phyloP scores from a whole-genome alignment of 1,284 basidiomycete genomes.

The Acaromyces ingoldii region DNA sequence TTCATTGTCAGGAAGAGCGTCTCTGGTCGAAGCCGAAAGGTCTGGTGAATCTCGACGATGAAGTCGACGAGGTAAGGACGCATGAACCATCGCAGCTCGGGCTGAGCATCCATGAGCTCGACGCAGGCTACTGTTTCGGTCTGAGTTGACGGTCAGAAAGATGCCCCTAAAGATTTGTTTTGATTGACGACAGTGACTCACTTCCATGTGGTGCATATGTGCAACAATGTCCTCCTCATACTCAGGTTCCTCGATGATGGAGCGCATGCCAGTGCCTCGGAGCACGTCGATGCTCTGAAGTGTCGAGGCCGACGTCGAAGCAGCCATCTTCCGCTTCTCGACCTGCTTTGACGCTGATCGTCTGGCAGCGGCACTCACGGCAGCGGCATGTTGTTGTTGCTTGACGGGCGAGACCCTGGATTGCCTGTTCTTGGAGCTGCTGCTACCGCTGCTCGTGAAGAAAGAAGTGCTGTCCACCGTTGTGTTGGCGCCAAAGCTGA shows the following conservation, averaged over 20 bases:
- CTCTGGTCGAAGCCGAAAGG: slow-evolving; percentile 80
- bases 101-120: slow-evolving; percentile 96
- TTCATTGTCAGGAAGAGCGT: slow-evolving; percentile 97
- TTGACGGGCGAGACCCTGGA: background rate
- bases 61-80: slow-evolving; percentile 98
- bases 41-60: slow-evolving; percentile 96
- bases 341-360: background rate
- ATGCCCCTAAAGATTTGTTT: slow-evolving; percentile 13
- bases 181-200: slow-evolving; percentile 56
- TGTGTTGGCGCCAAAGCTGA: background rate
- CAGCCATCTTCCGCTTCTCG: no score
- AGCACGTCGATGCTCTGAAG: background rate
- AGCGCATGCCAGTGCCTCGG: background rate
- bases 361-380: background rate
- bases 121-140: slow-evolving; percentile 77
- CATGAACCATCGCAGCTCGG: slow-evolving; percentile 82
- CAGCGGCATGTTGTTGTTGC: background rate
- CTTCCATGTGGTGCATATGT: slow-evolving; percentile 98
- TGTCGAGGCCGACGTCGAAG: background rate
- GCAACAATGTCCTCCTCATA: slow-evolving; percentile 85
- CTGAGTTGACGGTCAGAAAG: slow-evolving; percentile 54
- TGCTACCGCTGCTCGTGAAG: slow-evolving; percentile 2
- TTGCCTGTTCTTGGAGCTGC: no score
- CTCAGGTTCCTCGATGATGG: slow-evolving; percentile 70
- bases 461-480: background rate